A percentile compares a stretch with the other conserved stretches of the same genome.
Conservation (phyloP, 208 protist species). For the Trypanosoma congolense region DNA sequence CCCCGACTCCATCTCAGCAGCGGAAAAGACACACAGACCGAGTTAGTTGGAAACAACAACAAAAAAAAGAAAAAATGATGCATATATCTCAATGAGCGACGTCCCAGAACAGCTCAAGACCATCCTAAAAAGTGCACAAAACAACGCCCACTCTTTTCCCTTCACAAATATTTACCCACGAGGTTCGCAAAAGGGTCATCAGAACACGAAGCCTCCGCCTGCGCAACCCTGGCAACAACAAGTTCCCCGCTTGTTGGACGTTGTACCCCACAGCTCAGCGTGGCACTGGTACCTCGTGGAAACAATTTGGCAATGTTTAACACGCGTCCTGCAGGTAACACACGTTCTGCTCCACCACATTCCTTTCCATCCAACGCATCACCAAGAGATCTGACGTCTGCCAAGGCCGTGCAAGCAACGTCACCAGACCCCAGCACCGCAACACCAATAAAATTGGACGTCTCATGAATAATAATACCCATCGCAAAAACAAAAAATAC, state of each 20-base stretch:
- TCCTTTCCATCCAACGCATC: too few relatives aligned
- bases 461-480: slow-evolving; percentile 23
- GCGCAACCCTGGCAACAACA: slow-evolving; percentile 14
- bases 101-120: too few relatives aligned
- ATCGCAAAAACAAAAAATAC: slow-evolving; percentile 1
- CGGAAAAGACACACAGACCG: too few relatives aligned
- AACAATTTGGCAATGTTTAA: slow-evolving; percentile 15
- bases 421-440: slow-evolving; percentile 2
- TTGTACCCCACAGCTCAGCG: neutral
- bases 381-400: too few relatives aligned
- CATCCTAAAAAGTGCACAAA: too few relatives aligned
- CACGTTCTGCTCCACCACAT: too few relatives aligned
- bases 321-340: too few relatives aligned
- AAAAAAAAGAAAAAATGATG: neutral
- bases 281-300: slow-evolving; percentile 12
- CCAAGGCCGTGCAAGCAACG: too few relatives aligned
- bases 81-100: neutral
- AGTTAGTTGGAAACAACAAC: too few relatives aligned
- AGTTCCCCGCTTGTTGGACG: neutral
- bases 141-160: neutral
- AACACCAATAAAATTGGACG: slow-evolving; percentile 12
- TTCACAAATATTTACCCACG: slow-evolving; percentile 20
- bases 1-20: too few relatives aligned
- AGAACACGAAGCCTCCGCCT: slow-evolving; percentile 3
- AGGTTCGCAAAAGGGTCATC: slow-evolving; percentile 7